Evolutionary conservation across 2,329 filamentous ascomycete species (phyloP).

Genomic region (Boeremia exigua): DNA sequence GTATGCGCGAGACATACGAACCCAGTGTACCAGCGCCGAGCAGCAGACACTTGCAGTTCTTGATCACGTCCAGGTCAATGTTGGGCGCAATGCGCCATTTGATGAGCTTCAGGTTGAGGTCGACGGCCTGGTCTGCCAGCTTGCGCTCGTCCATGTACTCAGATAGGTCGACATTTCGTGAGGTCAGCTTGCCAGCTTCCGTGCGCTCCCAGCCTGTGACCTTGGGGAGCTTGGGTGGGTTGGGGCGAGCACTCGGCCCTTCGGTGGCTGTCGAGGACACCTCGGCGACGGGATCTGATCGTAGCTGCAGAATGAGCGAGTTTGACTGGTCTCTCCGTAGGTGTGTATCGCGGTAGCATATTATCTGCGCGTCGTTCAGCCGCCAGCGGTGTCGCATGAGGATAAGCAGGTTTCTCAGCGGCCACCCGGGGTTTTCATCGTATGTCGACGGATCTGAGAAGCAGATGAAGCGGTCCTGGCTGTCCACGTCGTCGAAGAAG

Average conservation of each 20-base stretch:
- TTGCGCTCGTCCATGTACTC: slow-evolving; percentile 92
- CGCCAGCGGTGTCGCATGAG: slow-evolving; percentile 83
- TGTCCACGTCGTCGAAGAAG: slow-evolving; percentile 77
- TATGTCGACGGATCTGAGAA: slow-evolving; percentile 96
- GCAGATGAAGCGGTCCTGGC: slow-evolving; percentile 80
- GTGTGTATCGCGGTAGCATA: slow-evolving; percentile 90
- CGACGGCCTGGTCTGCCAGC: slow-evolving; percentile 91
- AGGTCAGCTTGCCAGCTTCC: slow-evolving; percentile 75
- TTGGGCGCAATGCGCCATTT: slow-evolving; percentile 96
- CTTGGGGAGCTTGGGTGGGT: slow-evolving; percentile 72
- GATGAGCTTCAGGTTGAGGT: slow-evolving; percentile 96
- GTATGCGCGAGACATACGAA: slow-evolving; percentile 87
- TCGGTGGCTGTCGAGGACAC: slow-evolving; percentile 12
- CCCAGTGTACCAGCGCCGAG: slow-evolving; percentile 92
- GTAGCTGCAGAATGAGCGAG: slow-evolving; percentile 72
- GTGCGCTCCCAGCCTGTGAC: slow-evolving; percentile 96
- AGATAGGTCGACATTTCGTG: slow-evolving; percentile 79
- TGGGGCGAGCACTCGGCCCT: slow-evolving; percentile 26
- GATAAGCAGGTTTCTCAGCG: slow-evolving; percentile 85
- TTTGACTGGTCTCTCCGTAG: slow-evolving; percentile 77
- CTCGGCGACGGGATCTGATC: slow-evolving; percentile 28
- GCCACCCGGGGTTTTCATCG: slow-evolving; percentile 86
- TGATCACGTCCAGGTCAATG: slow-evolving; percentile 86
- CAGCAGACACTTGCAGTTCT: slow-evolving; percentile 85
- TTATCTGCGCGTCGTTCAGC: slow-evolving; percentile 76